Conservation (phyloP, 2,329 filamentous ascomycete species). For the Ophioceras dolichostomum region DNA sequence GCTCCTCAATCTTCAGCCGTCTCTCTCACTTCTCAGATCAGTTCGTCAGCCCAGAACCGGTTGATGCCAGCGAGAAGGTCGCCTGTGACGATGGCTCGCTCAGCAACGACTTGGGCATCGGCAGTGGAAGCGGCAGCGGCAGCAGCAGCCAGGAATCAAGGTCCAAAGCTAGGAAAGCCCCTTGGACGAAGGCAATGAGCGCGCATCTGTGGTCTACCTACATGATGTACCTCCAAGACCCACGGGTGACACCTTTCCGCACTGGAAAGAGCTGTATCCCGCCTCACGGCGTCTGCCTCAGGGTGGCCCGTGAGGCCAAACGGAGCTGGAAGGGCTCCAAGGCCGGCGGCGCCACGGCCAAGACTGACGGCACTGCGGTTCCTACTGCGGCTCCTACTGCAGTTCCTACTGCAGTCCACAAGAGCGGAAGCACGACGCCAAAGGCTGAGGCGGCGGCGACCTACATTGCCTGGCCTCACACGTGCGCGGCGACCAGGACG, state of each 20-base stretch:
- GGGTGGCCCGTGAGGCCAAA: constrained; percentile 54
- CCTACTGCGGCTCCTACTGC: constrained; percentile 7
- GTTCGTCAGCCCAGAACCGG: constrained; percentile 37
- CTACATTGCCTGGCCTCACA: constrained; percentile 52
- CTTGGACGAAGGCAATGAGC: constrained; percentile 54
- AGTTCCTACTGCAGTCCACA: constrained; percentile 18
- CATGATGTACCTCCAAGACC: constrained; percentile 51
- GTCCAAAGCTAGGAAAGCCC: constrained; percentile 30
- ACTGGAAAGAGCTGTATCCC: constrained; percentile 52
- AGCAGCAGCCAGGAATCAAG: constrained; percentile 2
- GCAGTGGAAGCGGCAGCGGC: too few relatives aligned
- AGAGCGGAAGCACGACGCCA: constrained; percentile 44
- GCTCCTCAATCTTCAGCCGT: constrained; percentile 42
- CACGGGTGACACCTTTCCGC: constrained; percentile 53
- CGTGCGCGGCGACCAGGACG: constrained; percentile 46
- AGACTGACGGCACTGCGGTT: constrained; percentile 1
- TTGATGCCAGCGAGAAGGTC: constrained; percentile 12
- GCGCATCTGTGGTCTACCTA: constrained; percentile 56
- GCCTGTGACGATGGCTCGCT: constrained; percentile 4
- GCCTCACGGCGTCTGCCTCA: constrained; percentile 50
- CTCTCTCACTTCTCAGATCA: constrained; percentile 43
- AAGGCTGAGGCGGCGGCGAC: constrained; percentile 32
- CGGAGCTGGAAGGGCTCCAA: constrained; percentile 54
- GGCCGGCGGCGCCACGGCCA: constrained; percentile 19
- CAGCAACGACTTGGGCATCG: constrained; percentile 1